Conservation (phyloP, 1,284 basidiomycete species). For the Uromyces viciae-fabae region DNA sequence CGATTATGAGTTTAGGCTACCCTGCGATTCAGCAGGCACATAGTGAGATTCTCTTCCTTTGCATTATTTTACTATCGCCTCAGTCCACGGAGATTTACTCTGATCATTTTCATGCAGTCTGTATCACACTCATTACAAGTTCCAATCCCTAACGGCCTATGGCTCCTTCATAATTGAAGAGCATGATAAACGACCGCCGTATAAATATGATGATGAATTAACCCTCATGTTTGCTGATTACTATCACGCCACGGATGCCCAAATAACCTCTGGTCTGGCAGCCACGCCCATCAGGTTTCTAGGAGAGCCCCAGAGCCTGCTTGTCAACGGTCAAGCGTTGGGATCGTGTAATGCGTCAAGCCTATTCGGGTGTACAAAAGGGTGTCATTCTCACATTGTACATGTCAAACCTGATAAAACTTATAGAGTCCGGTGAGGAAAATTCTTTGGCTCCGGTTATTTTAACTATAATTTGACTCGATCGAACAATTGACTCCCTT, state of each 20-base stretch:
- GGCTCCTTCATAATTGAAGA: constrained; percentile 39
- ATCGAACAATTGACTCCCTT: neutral
- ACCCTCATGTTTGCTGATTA: constrained; percentile 41
- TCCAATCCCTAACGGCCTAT: constrained; percentile 20
- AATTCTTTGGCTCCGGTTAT: neutral
- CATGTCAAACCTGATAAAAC: constrained; percentile 18
- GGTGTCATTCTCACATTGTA: constrained; percentile 18
- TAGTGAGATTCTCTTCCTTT: constrained; percentile 36
- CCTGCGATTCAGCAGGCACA: constrained; percentile 23
- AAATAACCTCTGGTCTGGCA: constrained; percentile 24
- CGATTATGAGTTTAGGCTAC: constrained; percentile 44
- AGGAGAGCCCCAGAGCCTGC: constrained; percentile 36
- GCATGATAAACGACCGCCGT: neutral
- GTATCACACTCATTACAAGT: constrained; percentile 36
- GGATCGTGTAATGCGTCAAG: constrained; percentile 16
- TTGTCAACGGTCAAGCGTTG: constrained; percentile 33
- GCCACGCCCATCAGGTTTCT: constrained; percentile 25
- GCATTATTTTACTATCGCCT: neutral
- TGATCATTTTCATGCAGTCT: neutral
- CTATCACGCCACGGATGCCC: constrained; percentile 27
- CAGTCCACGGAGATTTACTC: neutral
- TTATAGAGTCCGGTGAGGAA: constrained; percentile 36
- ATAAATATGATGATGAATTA: constrained; percentile 34
- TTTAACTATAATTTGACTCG: neutral
- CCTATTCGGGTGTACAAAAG: constrained; percentile 1